Conservation (phyloP, 2,329 filamentous ascomycete species). For the Nannizziopsis barbatae region DNA sequence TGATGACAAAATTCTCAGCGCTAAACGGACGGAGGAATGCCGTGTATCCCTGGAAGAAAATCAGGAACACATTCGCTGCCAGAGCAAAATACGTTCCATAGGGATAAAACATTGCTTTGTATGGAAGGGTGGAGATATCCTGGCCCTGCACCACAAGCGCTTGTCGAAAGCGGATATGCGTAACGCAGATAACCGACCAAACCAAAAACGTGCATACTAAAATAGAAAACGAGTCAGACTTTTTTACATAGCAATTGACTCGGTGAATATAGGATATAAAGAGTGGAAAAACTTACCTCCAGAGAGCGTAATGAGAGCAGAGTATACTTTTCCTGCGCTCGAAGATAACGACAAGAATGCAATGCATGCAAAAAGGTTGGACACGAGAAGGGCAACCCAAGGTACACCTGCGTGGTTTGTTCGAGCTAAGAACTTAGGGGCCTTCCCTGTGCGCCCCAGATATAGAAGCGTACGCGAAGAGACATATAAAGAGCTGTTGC, state of each 20-base stretch:
- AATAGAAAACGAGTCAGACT: too few species aligned
- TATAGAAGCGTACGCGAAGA: slow-evolving; percentile 62
- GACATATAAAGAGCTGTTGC: slow-evolving; percentile 69
- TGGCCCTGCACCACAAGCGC: slow-evolving; percentile 31
- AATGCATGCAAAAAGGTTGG: slow-evolving; percentile 55
- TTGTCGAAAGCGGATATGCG: slow-evolving; percentile 34
- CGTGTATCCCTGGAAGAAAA: slow-evolving; percentile 45
- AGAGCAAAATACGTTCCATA: slow-evolving; percentile 42
- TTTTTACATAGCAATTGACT: too few species aligned
- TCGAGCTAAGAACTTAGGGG: slow-evolving; percentile 56
- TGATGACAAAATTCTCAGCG: slow-evolving; percentile 42
- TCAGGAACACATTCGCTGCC: slow-evolving; percentile 38
- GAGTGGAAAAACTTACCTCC: slow-evolving; percentile 19
- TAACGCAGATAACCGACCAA: slow-evolving; percentile 32
- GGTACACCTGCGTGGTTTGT: slow-evolving; percentile 54
- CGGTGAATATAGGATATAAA: not conserved
- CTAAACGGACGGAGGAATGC: slow-evolving; percentile 42
- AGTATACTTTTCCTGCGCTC: slow-evolving; percentile 24
- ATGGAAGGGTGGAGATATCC: slow-evolving; percentile 36
- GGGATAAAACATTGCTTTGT: slow-evolving; percentile 40
- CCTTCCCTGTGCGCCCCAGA: slow-evolving; percentile 63
- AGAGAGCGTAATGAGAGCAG: slow-evolving; percentile 26
- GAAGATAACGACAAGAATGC: slow-evolving; percentile 25
- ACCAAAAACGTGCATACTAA: slow-evolving; percentile 33
- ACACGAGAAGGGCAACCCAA: slow-evolving; percentile 51